Evolutionary conservation across 2,329 filamentous ascomycete species (phyloP).

Genomic region (Xylariaceae sp.): DNA sequence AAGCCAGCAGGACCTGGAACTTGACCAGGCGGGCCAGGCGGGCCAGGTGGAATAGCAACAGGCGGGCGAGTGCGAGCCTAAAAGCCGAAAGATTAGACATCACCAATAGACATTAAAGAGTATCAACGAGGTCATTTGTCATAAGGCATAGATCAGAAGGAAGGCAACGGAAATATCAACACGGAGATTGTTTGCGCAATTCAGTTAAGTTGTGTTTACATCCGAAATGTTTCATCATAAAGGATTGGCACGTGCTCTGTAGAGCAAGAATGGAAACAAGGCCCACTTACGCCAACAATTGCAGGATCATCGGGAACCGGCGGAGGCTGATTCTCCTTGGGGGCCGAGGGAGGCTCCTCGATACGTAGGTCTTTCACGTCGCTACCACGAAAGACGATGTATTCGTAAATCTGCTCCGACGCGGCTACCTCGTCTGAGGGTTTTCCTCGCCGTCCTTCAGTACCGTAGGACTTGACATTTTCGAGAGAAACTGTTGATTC

Average conservation of each 20-base stretch:
- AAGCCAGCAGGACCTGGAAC: slow-evolving; percentile 39
- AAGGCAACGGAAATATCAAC: slow-evolving; percentile 99
- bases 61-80: slow-evolving; percentile 39
- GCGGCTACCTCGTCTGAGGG: slow-evolving; percentile 77
- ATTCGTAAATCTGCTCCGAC: slow-evolving; percentile 89
- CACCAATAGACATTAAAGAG: slow-evolving; percentile 23
- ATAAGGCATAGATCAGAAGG: slow-evolving; percentile 72
- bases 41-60: slow-evolving; percentile 27
- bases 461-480: slow-evolving; percentile 91
- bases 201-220: slow-evolving; percentile 84
- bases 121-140: slow-evolving; percentile 16
- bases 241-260: slow-evolving; percentile 27
- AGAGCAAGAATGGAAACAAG: neutral
- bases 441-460: slow-evolving; percentile 78
- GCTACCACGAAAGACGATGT: slow-evolving; percentile 96
- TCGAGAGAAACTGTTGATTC: slow-evolving; percentile 95
- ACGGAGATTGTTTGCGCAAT: slow-evolving; percentile 86
- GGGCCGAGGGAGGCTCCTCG: slow-evolving; percentile 71
- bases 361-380: slow-evolving; percentile 98
- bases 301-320: slow-evolving; percentile 90
- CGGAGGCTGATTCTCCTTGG: slow-evolving; percentile 70
- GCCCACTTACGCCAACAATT: slow-evolving; percentile 87
- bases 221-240: slow-evolving; percentile 95
- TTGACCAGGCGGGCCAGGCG: slow-evolving; percentile 19
- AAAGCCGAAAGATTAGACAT: slow-evolving; percentile 19